Percentiles rank a stretch among this genome's conserved stretches.
These are phyloP conservation scores for Dichomitus squalens DNA, from an alignment of 1,284 basidiomycete species.

Conservation along the genomic window DNA sequence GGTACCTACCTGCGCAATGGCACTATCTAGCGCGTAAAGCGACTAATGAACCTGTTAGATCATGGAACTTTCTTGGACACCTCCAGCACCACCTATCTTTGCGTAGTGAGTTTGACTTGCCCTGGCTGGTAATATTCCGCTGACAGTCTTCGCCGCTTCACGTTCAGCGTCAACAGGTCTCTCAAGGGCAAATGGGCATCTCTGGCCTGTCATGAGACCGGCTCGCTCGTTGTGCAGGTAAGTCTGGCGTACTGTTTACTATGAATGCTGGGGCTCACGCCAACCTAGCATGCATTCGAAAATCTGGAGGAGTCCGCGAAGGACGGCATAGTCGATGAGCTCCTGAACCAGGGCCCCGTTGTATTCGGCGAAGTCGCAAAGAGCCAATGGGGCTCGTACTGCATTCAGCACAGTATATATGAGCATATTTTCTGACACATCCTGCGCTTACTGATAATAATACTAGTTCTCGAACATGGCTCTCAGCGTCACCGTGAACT, in stretches of 20 bases:
- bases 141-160: too few species aligned
- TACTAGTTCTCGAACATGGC: slow-evolving; percentile 75
- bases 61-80: slow-evolving; percentile 82
- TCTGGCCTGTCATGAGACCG: slow-evolving; percentile 85
- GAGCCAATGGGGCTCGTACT: slow-evolving; percentile 86
- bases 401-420: slow-evolving; percentile 76
- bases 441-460: background rate
- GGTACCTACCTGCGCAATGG: slow-evolving; percentile 39
- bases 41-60: slow-evolving; percentile 46
- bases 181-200: slow-evolving; percentile 85
- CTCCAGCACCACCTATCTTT: slow-evolving; percentile 82
- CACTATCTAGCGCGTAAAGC: background rate
- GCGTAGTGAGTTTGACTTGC: slow-evolving; percentile 57
- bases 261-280: background rate
- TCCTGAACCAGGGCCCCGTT: slow-evolving; percentile 67
- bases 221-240: slow-evolving; percentile 81
- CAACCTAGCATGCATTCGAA: slow-evolving; percentile 76
- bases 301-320: slow-evolving; percentile 82
- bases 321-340: slow-evolving; percentile 78
- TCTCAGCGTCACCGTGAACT: slow-evolving; percentile 69
- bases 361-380: slow-evolving; percentile 78
- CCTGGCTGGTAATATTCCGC: background rate
- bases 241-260: background rate
- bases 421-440: background rate
- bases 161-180: slow-evolving; percentile 73